Percentiles rank a stretch among this genome's conserved stretches.
Conservation (phyloP, 2,329 filamentous ascomycete species). For the Xylariaceae sp. region DNA sequence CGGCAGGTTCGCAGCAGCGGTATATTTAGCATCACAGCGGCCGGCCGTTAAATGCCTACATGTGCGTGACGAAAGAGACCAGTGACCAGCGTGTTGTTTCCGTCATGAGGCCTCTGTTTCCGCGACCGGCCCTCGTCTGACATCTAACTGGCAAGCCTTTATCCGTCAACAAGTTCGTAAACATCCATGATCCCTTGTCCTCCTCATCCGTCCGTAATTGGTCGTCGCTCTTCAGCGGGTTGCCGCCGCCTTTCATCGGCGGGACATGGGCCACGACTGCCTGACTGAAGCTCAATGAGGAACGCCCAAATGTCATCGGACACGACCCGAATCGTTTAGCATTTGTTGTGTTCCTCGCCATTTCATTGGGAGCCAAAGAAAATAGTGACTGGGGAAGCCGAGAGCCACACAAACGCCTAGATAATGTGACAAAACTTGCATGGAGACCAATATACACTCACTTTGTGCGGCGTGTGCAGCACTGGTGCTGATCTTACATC, state of each 20-base stretch:
- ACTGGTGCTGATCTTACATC: slow-evolving; percentile 11
- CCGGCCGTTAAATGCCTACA: slow-evolving; percentile 1
- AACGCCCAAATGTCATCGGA: slow-evolving; percentile 17
- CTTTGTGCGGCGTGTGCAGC: slow-evolving; percentile 3
- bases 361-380: slow-evolving; percentile 22
- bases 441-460: background rate
- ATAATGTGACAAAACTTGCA: slow-evolving; percentile 10
- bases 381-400: slow-evolving; percentile 1
- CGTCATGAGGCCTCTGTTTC: slow-evolving; percentile 12
- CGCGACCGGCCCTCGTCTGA: slow-evolving; percentile 16
- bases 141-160: slow-evolving; percentile 7
- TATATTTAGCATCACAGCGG: slow-evolving; percentile 11
- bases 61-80: background rate
- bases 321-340: slow-evolving; percentile 19
- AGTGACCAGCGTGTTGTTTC: slow-evolving; percentile 6
- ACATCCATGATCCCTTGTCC: slow-evolving; percentile 20
- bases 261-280: slow-evolving; percentile 1
- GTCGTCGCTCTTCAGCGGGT: slow-evolving; percentile 21
- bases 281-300: slow-evolving; percentile 11
- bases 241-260: slow-evolving; percentile 23
- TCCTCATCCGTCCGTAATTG: slow-evolving; percentile 21
- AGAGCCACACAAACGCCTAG: slow-evolving; percentile 6
- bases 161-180: slow-evolving; percentile 15
- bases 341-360: slow-evolving; percentile 13
- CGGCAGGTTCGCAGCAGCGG: slow-evolving; percentile 3